Conservation (phyloP, 108 stramenopile genomes). For the Stephanodiscus minutulus region DNA sequence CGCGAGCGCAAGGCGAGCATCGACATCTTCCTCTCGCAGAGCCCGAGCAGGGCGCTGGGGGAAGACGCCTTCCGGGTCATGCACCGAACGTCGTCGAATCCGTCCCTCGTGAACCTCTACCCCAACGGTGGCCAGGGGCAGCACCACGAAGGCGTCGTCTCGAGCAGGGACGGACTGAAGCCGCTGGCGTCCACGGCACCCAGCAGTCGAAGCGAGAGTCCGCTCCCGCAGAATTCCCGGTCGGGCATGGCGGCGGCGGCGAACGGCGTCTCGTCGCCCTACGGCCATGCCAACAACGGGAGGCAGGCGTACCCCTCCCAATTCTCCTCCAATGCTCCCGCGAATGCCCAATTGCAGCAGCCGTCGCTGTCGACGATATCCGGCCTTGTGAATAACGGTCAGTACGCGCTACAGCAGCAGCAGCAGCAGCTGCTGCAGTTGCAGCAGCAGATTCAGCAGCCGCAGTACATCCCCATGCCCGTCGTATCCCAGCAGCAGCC, state of each 20-base stretch:
- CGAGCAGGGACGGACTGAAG: conserved; percentile 11
- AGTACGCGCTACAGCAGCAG: conserved; percentile 35
- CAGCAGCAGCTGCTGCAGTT: conserved; percentile 34
- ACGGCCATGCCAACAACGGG: conserved; percentile 4
- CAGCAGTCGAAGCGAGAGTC: conserved; percentile 46
- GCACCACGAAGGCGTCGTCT: neutral
- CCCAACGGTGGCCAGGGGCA: conserved; percentile 6
- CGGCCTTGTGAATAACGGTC: conserved; percentile 4
- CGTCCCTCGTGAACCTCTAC: conserved; percentile 27
- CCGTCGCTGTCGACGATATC: neutral
- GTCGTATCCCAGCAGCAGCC: conserved; percentile 31
- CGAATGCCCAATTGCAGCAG: neutral
- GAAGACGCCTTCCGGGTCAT: conserved; percentile 70
- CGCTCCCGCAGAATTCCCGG: conserved; percentile 10
- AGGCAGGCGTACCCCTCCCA: conserved; percentile 9
- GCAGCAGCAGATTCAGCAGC: conserved; percentile 49
- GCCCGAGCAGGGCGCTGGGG: conserved; percentile 80
- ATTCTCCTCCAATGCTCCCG: conserved; percentile 3
- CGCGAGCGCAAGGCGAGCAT: conserved; percentile 66
- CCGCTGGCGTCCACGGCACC: conserved; percentile 45
- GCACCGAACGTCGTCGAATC: conserved; percentile 38
- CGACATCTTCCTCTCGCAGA: conserved; percentile 78
- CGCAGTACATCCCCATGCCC: conserved; percentile 33
- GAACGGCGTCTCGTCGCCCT: conserved; percentile 11
- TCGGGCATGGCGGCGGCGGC: conserved; percentile 7